Evolutionary conservation across 140 eudicot genomes (phyloP).

Genomic region (Flaveria floridana): DNA sequence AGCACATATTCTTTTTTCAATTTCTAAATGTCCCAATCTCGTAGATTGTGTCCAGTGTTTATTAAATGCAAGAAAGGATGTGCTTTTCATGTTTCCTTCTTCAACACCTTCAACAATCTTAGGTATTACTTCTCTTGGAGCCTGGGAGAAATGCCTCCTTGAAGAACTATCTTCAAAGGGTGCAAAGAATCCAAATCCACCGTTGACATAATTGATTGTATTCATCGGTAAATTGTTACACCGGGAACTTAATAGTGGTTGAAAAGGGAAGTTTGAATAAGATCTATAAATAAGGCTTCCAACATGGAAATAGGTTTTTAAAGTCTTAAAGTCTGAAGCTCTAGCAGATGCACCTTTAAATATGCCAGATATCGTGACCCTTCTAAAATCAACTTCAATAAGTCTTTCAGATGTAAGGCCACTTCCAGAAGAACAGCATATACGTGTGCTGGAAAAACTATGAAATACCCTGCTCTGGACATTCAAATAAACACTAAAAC

Average conservation of each 20-base stretch:
- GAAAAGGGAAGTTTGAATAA: slow-evolving; percentile 28
- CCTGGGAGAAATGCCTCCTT: slow-evolving; percentile 49
- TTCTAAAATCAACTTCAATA: slow-evolving; percentile 28
- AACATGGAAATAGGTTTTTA: slow-evolving; percentile 10
- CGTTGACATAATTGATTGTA: slow-evolving; percentile 30
- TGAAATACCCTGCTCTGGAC: slow-evolving; percentile 52
- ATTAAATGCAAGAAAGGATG: slow-evolving; percentile 32
- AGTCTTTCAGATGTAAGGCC: slow-evolving; percentile 35
- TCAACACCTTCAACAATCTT: slow-evolving; percentile 35
- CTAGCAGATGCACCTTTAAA: slow-evolving; percentile 19
- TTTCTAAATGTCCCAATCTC: slow-evolving; percentile 30
- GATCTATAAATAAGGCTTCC: slow-evolving; percentile 33
- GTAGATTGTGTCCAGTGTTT: slow-evolving; percentile 46
- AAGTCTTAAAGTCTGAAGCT: slow-evolving; percentile 32
- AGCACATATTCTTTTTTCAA: slow-evolving; percentile 19
- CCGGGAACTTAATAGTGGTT: slow-evolving; percentile 33
- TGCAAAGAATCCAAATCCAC: slow-evolving; percentile 31
- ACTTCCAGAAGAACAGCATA: slow-evolving; percentile 32
- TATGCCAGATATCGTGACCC: slow-evolving; percentile 35
- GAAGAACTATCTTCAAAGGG: slow-evolving; percentile 28
- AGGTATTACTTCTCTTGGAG: slow-evolving; percentile 32
- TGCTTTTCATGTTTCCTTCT: slow-evolving; percentile 19
- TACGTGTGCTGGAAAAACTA: slow-evolving; percentile 35
- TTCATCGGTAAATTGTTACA: slow-evolving; percentile 27
- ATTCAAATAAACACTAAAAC: slow-evolving; percentile 29